Conservation (phyloP, 2,329 filamentous ascomycete species). For the Xylariaceae sp. region DNA sequence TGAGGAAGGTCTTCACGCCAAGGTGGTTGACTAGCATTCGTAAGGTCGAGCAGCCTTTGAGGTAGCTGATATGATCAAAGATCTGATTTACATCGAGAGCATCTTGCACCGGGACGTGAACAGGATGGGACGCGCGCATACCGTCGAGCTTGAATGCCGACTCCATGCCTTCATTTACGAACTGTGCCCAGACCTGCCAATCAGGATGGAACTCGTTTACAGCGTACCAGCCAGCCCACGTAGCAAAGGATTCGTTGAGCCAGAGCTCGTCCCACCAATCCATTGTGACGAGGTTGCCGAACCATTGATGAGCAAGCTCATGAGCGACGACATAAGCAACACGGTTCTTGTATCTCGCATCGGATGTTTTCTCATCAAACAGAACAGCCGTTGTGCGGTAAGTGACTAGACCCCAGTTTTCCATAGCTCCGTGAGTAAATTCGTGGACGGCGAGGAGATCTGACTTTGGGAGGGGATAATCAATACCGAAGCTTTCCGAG, state of each 20-base stretch:
- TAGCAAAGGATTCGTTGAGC: constrained; percentile 96
- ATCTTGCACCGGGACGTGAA: constrained; percentile 91
- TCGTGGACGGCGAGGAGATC: constrained; percentile 90
- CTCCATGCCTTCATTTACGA: constrained; percentile 92
- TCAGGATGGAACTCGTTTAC: constrained; percentile 90
- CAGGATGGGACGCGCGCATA: constrained; percentile 87
- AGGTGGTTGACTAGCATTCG: constrained; percentile 93
- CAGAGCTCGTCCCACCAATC: constrained; percentile 94
- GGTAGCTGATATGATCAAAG: constrained; percentile 93
- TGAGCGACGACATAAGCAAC: constrained; percentile 98
- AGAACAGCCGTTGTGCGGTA: constrained; percentile 93
- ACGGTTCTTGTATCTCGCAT: constrained; percentile 85
- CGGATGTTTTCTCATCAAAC: constrained; percentile 91
- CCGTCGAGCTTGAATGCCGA: constrained; percentile 86
- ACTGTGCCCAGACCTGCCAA: constrained; percentile 97
- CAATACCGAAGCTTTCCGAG: constrained; percentile 88
- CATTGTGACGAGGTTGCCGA: constrained; percentile 93
- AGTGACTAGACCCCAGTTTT: constrained; percentile 95
- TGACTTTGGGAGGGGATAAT: constrained; percentile 89
- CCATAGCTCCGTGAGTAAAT: constrained; percentile 85
- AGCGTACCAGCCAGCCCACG: constrained; percentile 95
- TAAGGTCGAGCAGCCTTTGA: constrained; percentile 94
- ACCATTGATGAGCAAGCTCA: constrained; percentile 95
- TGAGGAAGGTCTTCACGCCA: constrained; percentile 81
- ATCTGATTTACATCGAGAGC: constrained; percentile 97